Base-by-base conservation (phyloP, 805 yeast genomes). In the Saccharomycopsis oosterbeekiorum region DNA sequence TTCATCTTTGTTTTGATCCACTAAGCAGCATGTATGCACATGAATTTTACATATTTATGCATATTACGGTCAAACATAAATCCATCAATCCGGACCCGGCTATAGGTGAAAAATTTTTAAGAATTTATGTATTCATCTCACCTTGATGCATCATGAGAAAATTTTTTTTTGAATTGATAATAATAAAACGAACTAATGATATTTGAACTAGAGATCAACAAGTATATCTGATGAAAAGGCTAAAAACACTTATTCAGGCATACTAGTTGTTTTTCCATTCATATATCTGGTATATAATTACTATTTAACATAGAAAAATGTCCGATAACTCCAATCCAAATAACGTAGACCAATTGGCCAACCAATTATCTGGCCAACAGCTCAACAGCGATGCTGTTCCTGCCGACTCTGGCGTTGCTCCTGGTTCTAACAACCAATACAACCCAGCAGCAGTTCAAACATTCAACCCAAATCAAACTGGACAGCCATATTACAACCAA, bases 261-360 rank as follows among this genome's bases (percentile, higher is more conserved):
- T 11, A 6, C 24, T 47, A 21, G 8, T 10, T 24, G 21, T 21
- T 47, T 47, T 15, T 21, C 15, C 14, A 12, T 24, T 21, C n/a
- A 47, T 47, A 21, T 11, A 12, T 24, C 34, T 42, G 24, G 50
- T 42, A 19, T 42, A 17, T 42, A 42, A 17, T 17, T 42, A 17
- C 12, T 42, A 5, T 17, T 17, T 19, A n/a, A 17, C 53, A 12
- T 47, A 19, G 29, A 47, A 21, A 2, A 47, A 60, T 60, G 62
- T 43, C 62, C 6, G 59, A 57, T 53, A 50, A 56, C 50, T 29
- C 36, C 15, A 65, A 79, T 81, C 4, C 26, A 8, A 2, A 61
- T 39, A 53, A 63, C 55, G 60, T 61, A 14, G 61, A 63, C 51
- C 62, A 64, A 29, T 42, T 64, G 19, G 58, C 63, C 15, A 57